Base-by-base conservation (phyloP, 805 yeast genomes). In the Saturnispora galanensis region DNA sequence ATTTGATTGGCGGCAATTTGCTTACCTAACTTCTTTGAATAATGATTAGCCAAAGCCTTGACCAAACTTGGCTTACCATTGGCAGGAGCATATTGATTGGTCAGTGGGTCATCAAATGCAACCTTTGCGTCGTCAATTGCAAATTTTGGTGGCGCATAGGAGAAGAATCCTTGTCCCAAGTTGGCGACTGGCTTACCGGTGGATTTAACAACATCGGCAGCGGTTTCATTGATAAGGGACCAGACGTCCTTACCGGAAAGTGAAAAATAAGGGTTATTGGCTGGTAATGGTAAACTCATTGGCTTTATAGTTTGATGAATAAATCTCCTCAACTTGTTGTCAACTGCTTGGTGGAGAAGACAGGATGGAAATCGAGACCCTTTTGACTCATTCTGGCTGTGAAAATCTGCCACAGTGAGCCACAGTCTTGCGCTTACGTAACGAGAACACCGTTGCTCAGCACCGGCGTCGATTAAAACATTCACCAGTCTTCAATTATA, bases 91-190 rank as follows among this genome's bases (percentile, higher is more conserved):
- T 93, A 93, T 65, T 93, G 98, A 64, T 93, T 93, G 60, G 77
- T 77, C 47, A 79, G 71, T 3, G 97, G 81, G 31, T 68, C 69
- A 44, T 77, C 79, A 38, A 88, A 69, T 0, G 96, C 90, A 36
- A 73, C 70, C 51, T 79, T 76, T 13, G 90, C 94, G 6, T 96
- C 94, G 10, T 78, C 73, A 47, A 84, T 70, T 12, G 95, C 96
- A 64, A 93, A 93, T n/a, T 79, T 75, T 1, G 98, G 98, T 3
- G 98, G 98, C 29, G 89, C 76, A 62, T 90, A 93, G 2, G 96
- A 87, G 69, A 93, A 93, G 66, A 93, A 93, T 2, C 98, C 98
- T 63, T 93, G 98, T 31, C 98, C 98, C 47, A 93, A 73, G 56
- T 93, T 93, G 49, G 82, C 81, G 45, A 90, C 78, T 43, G 86